Percentiles rank a stretch among this genome's conserved stretches.
Evolutionary conservation across 164 flowering plant genomes (phyloP).

Genomic region (Aristolochia californica): DNA sequence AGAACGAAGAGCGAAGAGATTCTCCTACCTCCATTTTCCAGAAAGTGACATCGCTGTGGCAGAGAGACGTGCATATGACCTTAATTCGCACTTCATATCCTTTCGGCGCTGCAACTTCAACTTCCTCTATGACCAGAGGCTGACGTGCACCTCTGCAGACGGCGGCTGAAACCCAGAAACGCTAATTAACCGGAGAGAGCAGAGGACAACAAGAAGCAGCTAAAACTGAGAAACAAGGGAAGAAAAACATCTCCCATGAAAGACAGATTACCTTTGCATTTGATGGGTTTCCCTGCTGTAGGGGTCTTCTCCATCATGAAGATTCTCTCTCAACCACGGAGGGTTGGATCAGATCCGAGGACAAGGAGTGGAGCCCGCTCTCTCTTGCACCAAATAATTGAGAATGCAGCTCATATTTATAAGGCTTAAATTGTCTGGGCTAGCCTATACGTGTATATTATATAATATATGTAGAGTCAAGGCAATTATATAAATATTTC

Average conservation of each 20-base stretch:
- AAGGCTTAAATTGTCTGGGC: too few species aligned
- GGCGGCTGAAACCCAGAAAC: conserved; percentile 30
- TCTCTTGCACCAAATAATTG: too few species aligned
- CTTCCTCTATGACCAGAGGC: conserved; percentile 44
- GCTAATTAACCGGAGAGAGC: background rate
- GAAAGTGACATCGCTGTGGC: conserved; percentile 45
- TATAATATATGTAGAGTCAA: too few species aligned
- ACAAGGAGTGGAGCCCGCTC: too few species aligned
- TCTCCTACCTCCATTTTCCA: conserved; percentile 31
- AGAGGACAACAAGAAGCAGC: background rate
- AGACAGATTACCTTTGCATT: conserved; percentile 18
- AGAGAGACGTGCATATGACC: conserved; percentile 53
- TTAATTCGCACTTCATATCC: conserved; percentile 49
- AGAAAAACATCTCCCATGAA: background rate
- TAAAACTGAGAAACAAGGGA: background rate
- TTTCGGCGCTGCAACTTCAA: conserved; percentile 51
- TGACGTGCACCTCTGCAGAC: conserved; percentile 37
- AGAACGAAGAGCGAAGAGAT: too few species aligned
- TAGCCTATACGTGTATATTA: too few species aligned
- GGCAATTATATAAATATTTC: too few species aligned
- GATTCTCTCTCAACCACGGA: background rate
- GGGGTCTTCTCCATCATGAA: conserved; percentile 1
- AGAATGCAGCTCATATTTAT: too few species aligned
- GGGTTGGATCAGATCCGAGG: too few species aligned
- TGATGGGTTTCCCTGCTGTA: conserved; percentile 11